A percentile compares a stretch with the other conserved stretches of the same genome.
phyloP scores from a whole-genome alignment of 129 eudicot genomes.

The Pseudognaphalium luteoalbum region DNA sequence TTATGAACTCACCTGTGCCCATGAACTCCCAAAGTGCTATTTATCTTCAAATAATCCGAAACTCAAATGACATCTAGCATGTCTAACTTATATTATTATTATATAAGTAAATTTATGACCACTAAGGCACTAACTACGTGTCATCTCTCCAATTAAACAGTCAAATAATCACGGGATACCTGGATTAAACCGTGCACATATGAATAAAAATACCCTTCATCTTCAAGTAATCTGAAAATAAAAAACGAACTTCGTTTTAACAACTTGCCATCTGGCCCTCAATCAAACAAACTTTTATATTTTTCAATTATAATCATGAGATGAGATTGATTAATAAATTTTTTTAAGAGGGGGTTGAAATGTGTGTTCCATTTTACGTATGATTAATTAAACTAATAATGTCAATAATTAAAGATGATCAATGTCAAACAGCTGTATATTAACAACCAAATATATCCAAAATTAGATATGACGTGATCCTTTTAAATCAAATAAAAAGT shows the following conservation, averaged over 20 bases:
- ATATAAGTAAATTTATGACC: no score
- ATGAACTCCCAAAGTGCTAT: slow-evolving; percentile 4
- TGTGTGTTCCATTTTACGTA: slow-evolving; percentile 10
- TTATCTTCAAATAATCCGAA: slow-evolving; percentile 6
- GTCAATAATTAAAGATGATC: slow-evolving; percentile 21
- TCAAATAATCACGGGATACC: no score
- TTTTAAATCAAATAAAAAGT: neutral
- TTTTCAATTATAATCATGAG: neutral
- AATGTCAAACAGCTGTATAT: slow-evolving; percentile 36
- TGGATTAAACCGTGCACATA: no score
- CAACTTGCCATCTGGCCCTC: slow-evolving; percentile 1
- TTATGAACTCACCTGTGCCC: neutral
- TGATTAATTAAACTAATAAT: slow-evolving; percentile 19
- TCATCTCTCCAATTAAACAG: no score
- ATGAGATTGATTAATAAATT: neutral
- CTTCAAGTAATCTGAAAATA: no score
- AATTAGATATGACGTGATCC: neutral
- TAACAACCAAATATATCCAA: neutral
- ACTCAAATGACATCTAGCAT: slow-evolving; percentile 3
- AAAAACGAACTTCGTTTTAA: no score
- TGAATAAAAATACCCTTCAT: no score
- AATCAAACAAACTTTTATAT: slow-evolving; percentile 3
- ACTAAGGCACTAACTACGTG: no score
- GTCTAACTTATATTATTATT: neutral
- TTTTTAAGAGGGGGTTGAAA: slow-evolving; percentile 15